phyloP scores from a whole-genome alignment of 2,329 filamentous ascomycete genomes.

The Ascosphaera apis region DNA sequence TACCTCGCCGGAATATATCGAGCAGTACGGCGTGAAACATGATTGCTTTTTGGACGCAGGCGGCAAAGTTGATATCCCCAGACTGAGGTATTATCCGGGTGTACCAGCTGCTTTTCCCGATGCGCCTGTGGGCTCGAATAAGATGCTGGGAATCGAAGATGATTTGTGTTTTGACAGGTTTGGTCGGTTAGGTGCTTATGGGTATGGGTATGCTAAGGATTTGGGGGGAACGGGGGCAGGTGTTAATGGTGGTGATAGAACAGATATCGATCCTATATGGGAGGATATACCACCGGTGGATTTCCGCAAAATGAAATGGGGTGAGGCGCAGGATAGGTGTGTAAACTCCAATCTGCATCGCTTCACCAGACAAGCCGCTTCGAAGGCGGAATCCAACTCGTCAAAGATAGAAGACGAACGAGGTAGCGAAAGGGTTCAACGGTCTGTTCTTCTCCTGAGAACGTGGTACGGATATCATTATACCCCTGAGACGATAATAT shows the following conservation, averaged over 20 bases:
- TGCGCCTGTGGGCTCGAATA: conserved; percentile 66
- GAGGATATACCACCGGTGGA: conserved; percentile 46
- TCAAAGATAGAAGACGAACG: conserved; percentile 1
- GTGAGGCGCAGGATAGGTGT: conserved; percentile 52
- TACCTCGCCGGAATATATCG: conserved; percentile 26
- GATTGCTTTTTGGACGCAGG: conserved; percentile 60
- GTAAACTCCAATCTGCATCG: conserved; percentile 44
- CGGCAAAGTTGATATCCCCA: conserved; percentile 40
- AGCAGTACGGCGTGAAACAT: conserved; percentile 34
- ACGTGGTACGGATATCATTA: conserved; percentile 63
- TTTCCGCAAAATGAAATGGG: conserved; percentile 58
- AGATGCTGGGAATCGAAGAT: conserved; percentile 52
- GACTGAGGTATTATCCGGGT: conserved; percentile 51
- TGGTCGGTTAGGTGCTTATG: conserved; percentile 71
- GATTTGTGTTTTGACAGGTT: conserved; percentile 88
- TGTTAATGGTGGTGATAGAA: conserved; percentile 50
- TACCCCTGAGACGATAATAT: conserved; percentile 53
- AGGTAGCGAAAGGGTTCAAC: conserved; percentile 16
- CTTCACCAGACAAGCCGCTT: conserved; percentile 23
- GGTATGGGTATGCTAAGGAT: conserved; percentile 59
- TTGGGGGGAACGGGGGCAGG: conserved; percentile 68
- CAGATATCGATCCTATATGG: conserved; percentile 66
- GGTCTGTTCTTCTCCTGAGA: conserved; percentile 56
- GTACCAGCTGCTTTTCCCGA: conserved; percentile 68
- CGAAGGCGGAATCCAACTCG: conserved; percentile 1